Conservation (phyloP, 148 eudicot genomes). For the Agrostemma githago region DNA sequence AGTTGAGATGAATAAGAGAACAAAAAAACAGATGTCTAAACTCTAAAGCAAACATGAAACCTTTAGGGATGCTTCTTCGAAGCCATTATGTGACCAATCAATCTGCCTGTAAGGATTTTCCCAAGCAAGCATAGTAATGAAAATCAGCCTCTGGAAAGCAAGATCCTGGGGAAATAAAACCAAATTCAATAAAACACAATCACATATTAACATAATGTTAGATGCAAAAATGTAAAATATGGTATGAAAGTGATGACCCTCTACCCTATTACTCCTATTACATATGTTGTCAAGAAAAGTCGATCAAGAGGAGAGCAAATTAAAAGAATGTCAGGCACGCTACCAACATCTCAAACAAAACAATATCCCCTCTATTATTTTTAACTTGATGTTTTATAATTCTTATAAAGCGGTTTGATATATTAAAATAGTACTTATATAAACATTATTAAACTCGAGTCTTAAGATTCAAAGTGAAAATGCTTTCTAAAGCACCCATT, state of each 20-base stretch:
- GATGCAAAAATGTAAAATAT: neutral
- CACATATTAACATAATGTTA: neutral
- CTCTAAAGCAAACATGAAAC: conserved; percentile 22
- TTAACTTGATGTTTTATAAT: neutral
- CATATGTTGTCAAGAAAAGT: conserved; percentile 1
- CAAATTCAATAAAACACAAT: neutral
- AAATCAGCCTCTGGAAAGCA: conserved; percentile 71
- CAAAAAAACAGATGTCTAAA: neutral
- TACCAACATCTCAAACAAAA: neutral
- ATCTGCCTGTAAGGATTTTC: conserved; percentile 59
- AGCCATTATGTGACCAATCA: conserved; percentile 30
- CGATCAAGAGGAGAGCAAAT: neutral
- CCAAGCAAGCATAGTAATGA: conserved; percentile 90
- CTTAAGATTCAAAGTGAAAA: neutral
- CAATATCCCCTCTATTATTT: neutral
- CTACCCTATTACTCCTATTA: neutral
- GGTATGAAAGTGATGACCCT: neutral
- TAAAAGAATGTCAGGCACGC: neutral
- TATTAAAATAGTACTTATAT: neutral
- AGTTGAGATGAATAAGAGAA: neutral
- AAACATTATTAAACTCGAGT: neutral
- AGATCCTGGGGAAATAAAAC: conserved; percentile 48
- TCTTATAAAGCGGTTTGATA: neutral
- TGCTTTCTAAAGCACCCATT: neutral
- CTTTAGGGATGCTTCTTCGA: conserved; percentile 55